Percentiles rank a stretch among this genome's conserved stretches.
Evolutionary conservation across 768 basidiomycete species (phyloP).

Genomic region (Kwoniella europaea): DNA sequence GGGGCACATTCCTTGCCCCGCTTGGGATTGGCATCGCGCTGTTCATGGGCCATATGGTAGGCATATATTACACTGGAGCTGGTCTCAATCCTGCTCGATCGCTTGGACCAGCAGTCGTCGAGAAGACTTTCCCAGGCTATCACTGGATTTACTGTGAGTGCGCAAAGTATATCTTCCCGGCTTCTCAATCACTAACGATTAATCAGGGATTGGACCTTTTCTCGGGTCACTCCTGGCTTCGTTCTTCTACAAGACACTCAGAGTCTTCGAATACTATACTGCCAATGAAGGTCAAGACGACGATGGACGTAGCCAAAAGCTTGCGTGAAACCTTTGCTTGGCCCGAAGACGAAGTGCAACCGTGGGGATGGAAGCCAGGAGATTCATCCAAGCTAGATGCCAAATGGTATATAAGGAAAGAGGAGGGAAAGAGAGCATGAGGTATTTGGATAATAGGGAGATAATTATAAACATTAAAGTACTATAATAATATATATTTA

Average conservation of each 20-base stretch:
- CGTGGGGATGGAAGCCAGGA: neutral
- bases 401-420: neutral
- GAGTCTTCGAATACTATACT: conserved; percentile 2
- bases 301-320: neutral
- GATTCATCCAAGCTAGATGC: neutral
- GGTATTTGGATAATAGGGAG: neutral
- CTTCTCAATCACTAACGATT: neutral
- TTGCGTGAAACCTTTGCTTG: neutral
- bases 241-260: conserved; percentile 5
- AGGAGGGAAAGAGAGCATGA: too few species aligned
- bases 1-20: conserved; percentile 1
- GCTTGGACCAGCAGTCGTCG: conserved; percentile 1
- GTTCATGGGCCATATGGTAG: conserved; percentile 5
- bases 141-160: conserved; percentile 8
- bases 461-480: neutral
- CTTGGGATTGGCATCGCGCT: conserved; percentile 1
- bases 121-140: conserved; percentile 4
- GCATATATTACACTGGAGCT: conserved; percentile 7
- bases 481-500: neutral
- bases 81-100: conserved; percentile 10
- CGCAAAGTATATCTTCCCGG: neutral
- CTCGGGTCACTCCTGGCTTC: neutral
- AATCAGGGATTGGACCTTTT: conserved; percentile 1
- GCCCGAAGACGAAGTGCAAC: neutral
- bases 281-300: conserved; percentile 8